Evolutionary conservation across 352 stramenopile species (phyloP).

Genomic region (Aphanomyces euteiches): DNA sequence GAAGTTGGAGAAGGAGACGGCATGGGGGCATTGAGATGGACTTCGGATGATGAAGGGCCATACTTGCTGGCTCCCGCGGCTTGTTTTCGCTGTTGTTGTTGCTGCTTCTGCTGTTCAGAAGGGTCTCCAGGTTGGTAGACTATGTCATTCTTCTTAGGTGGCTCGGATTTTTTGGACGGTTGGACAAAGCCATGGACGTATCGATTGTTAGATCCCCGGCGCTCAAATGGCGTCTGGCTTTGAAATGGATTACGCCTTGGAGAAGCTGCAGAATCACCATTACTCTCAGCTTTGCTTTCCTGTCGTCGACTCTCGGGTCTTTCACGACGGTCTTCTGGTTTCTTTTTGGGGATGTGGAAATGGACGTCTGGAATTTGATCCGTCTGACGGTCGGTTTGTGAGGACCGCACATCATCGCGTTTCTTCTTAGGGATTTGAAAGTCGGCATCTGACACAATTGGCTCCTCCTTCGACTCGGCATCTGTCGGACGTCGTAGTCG

Average conservation of each 20-base stretch:
- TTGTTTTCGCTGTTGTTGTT: not conserved
- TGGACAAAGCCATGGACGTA: not conserved
- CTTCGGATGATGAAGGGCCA: not conserved
- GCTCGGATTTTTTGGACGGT: not conserved
- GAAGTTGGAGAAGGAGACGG: not conserved
- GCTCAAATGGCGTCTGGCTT: not conserved
- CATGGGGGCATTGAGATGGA: not conserved
- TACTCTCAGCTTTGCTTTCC: no score
- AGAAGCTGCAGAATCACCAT: no score
- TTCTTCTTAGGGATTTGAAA: slow-evolving; percentile 13
- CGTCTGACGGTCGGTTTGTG: no score
- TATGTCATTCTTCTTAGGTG: not conserved
- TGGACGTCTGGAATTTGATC: no score
- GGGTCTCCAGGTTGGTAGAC: not conserved
- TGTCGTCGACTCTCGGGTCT: no score
- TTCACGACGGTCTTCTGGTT: no score
- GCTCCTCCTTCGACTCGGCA: no score
- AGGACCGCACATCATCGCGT: not conserved
- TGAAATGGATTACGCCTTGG: no score
- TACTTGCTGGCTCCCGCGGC: not conserved
- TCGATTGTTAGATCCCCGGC: not conserved
- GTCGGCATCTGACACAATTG: not conserved
- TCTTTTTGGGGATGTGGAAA: no score
- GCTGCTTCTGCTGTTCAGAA: not conserved
- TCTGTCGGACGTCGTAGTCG: no score